Base-by-base conservation (phyloP, 257 asterid genomes). In the Primulina eburnea region DNA sequence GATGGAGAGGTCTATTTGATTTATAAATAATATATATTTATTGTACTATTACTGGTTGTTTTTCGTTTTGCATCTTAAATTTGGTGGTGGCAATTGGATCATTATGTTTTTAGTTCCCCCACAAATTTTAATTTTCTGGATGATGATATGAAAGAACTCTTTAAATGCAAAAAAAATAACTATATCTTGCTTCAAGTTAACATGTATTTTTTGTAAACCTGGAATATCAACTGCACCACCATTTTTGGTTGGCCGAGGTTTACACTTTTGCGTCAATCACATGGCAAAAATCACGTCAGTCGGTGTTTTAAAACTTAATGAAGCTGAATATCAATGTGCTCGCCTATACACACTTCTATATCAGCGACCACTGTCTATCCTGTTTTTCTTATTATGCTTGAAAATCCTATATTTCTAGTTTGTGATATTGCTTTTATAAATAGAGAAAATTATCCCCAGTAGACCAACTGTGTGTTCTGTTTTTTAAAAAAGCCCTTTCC, bases 321-420 rank as follows among this genome's bases (percentile, higher is more conserved):
- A 16, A 47, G 8, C 20, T 16, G 56, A 47, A 47, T 14, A 14
- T 14, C 4, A 14, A 47, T 16, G 4, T 14, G 2, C 56, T 47
- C 56, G 8, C 20, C 56, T 4, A 47, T 4, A 7, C 8, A 16
- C 18, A 47, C 56, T 47, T 47, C 20, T 47, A 16, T 16, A 47
- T 16, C 20, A 16, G 20, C 8, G n/a, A 38, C 7, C 16, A 21
- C 11, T 58, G 8, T 29, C 28, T 58, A 34, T 52, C 17, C 29
- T 76, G 55, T 38, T 52, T 33, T 60, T 34, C 64, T 21, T 38
- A 62, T 52, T 12, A 10, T 4, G 56, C 56, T 47, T 47, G 56
- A 47, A 16, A 60, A 55, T 43, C n/a, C 58, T 62, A 1, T 29
- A 52, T 37, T 12, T 32, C 6, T 61, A 9, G 29, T 50, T 50